Percentiles rank a stretch among this genome's conserved stretches.
Conservation (phyloP, 805 yeast species). For the Isabelozyma pseudorhagii region DNA sequence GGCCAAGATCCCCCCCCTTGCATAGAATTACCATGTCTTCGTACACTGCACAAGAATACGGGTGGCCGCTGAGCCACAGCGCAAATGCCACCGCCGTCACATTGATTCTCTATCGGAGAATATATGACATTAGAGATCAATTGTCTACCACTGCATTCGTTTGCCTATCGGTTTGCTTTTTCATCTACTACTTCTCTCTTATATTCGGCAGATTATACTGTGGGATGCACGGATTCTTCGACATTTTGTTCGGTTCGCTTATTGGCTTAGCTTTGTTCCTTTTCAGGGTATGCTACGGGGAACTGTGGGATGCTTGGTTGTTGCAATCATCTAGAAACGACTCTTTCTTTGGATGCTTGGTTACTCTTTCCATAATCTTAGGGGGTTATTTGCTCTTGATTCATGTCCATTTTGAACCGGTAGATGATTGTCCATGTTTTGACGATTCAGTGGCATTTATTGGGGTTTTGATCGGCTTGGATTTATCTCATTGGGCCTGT, state of each 20-base stretch:
- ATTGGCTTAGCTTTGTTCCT: slow-evolving; percentile 57
- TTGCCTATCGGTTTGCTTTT: slow-evolving; percentile 15
- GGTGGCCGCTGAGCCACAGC: slow-evolving; percentile 92
- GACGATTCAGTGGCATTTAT: slow-evolving; percentile 93
- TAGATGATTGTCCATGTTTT: slow-evolving; percentile 93
- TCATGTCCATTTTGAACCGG: slow-evolving; percentile 75
- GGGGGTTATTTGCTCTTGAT: slow-evolving; percentile 49
- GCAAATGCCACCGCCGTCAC: slow-evolving; percentile 90
- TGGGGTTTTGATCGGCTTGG: slow-evolving; percentile 81
- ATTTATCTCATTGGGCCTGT: slow-evolving; percentile 56
- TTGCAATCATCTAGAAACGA: slow-evolving; percentile 21
- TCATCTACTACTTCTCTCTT: slow-evolving; percentile 59
- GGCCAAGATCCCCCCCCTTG: slow-evolving; percentile 91
- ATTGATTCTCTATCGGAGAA: slow-evolving; percentile 33
- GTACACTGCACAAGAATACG: slow-evolving; percentile 91
- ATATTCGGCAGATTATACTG: slow-evolving; percentile 84
- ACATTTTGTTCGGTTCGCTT: slow-evolving; percentile 60
- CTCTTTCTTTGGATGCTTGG: slow-evolving; percentile 14
- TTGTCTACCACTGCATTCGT: slow-evolving; percentile 10
- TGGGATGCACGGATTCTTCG: slow-evolving; percentile 96
- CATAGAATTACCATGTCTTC: slow-evolving; percentile 85
- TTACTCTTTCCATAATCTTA: slow-evolving; percentile 34
- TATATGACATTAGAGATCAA: slow-evolving; percentile 4
- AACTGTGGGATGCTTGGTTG: slow-evolving; percentile 45
- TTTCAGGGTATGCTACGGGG: slow-evolving; percentile 41